phyloP scores from a whole-genome alignment of 75 land plant genomes.

The Sequoia sempervirens region DNA sequence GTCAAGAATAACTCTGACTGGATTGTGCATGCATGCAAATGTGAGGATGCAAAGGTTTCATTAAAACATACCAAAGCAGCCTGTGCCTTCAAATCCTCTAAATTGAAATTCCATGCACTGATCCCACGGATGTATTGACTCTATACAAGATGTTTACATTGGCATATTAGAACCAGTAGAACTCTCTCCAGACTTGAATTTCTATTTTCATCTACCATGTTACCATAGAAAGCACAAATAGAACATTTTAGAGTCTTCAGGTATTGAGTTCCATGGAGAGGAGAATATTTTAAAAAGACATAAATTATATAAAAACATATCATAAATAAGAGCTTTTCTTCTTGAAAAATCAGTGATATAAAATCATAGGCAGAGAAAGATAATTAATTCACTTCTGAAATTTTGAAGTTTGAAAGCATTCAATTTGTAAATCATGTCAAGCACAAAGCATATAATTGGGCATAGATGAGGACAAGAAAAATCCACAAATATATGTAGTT shows the following conservation, averaged over 20 bases:
- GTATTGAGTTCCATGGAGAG: not conserved
- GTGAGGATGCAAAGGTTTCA: not conserved
- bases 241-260: not conserved
- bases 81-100: conserved; percentile 92
- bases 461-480: not conserved
- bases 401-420: not conserved
- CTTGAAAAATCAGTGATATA: not conserved
- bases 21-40: not conserved
- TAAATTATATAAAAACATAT: not conserved
- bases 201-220: not conserved
- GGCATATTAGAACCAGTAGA: not conserved
- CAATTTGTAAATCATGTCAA: not conserved
- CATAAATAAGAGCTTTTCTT: not conserved
- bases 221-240: not conserved
- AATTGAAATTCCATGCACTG: conserved; percentile 95
- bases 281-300: not conserved
- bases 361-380: not conserved
- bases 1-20: not conserved
- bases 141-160: conserved; percentile 28
- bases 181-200: not conserved
- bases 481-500: not conserved
- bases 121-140: conserved; percentile 95
- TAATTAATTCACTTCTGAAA: not conserved
- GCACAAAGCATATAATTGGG: not conserved
- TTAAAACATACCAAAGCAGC: conserved; percentile 76